phyloP scores from a whole-genome alignment of 805 yeast genomes.

The Wickerhamomyces ciferrii region DNA sequence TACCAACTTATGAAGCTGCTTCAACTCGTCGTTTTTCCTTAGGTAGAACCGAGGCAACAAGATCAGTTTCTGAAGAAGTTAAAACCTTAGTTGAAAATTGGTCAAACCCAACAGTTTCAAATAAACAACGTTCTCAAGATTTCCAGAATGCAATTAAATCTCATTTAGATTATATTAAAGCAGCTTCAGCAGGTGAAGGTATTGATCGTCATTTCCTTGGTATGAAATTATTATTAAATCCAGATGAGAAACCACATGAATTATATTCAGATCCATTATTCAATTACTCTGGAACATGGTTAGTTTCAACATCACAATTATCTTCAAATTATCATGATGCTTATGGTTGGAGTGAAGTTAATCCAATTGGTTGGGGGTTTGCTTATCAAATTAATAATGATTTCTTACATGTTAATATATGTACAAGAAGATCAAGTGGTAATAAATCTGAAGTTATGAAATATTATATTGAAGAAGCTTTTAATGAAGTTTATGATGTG shows the following conservation, averaged over 20 bases:
- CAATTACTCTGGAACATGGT: slow-evolving; percentile 79
- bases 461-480: slow-evolving; percentile 69
- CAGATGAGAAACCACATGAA: slow-evolving; percentile 54
- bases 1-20: slow-evolving; percentile 95
- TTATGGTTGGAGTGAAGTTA: slow-evolving; percentile 95
- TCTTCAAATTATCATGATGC: slow-evolving; percentile 82
- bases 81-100: slow-evolving; percentile 69
- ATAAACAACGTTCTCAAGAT: slow-evolving; percentile 54
- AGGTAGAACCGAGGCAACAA: slow-evolving; percentile 93
- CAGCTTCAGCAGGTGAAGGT: slow-evolving; percentile 83
- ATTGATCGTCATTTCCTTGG: slow-evolving; percentile 94
- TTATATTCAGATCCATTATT: slow-evolving; percentile 74
- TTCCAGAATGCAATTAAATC: slow-evolving; percentile 69
- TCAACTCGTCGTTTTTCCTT: slow-evolving; percentile 83
- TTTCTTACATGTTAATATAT: slow-evolving; percentile 80
- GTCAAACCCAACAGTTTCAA: slow-evolving; percentile 44
- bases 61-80: slow-evolving; percentile 74
- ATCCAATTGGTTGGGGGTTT: slow-evolving; percentile 88
- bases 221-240: slow-evolving; percentile 61
- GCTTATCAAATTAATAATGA: slow-evolving; percentile 90
- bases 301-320: slow-evolving; percentile 81
- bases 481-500: slow-evolving; percentile 72
- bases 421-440: slow-evolving; percentile 60
- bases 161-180: slow-evolving; percentile 68
- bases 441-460: slow-evolving; percentile 52